These are phyloP conservation scores for Cystofilobasidium capitatum DNA, from an alignment of 768 basidiomycete species.

Conservation along the genomic window DNA sequence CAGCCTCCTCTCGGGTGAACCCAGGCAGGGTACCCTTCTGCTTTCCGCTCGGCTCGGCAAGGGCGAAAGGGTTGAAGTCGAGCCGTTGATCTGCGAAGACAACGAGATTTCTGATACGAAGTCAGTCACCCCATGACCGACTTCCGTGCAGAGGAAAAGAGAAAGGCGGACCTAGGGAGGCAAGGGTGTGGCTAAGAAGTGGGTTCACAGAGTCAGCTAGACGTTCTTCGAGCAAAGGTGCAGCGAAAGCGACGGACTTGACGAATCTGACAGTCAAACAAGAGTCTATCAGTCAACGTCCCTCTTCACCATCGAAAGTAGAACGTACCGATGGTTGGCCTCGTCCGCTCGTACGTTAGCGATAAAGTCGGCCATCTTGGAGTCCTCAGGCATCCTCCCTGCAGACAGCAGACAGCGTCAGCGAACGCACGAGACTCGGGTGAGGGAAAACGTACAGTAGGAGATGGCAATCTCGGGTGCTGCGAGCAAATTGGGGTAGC, in stretches of 20 bases:
- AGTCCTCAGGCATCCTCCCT: constrained; percentile 33
- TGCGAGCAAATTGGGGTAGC: not conserved
- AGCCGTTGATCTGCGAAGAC: constrained; percentile 36
- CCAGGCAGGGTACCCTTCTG: constrained; percentile 17
- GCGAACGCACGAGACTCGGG: not conserved
- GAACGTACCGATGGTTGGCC: constrained; percentile 58
- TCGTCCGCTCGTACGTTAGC: constrained; percentile 91
- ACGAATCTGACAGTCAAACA: not conserved
- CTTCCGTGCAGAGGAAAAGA: not conserved
- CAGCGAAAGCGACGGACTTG: not conserved
- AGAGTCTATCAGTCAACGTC: not conserved
- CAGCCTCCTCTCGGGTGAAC: constrained; percentile 40
- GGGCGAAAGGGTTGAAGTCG: constrained; percentile 76
- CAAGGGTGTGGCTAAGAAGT: constrained; percentile 75
- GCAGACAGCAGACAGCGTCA: not conserved
- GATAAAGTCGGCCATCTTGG: constrained; percentile 64
- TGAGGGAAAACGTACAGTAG: not conserved
- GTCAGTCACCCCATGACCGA: not conserved
- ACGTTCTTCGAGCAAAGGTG: not conserved
- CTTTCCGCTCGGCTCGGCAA: not conserved
- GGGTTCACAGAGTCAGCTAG: not conserved
- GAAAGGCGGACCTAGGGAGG: constrained; percentile 56
- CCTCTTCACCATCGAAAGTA: not conserved
- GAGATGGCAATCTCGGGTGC: constrained; percentile 22
- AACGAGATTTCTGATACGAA: not conserved